Evolutionary conservation across 2,329 filamentous ascomycete species (phyloP).

Genomic region (Colletotrichum cuscutae): DNA sequence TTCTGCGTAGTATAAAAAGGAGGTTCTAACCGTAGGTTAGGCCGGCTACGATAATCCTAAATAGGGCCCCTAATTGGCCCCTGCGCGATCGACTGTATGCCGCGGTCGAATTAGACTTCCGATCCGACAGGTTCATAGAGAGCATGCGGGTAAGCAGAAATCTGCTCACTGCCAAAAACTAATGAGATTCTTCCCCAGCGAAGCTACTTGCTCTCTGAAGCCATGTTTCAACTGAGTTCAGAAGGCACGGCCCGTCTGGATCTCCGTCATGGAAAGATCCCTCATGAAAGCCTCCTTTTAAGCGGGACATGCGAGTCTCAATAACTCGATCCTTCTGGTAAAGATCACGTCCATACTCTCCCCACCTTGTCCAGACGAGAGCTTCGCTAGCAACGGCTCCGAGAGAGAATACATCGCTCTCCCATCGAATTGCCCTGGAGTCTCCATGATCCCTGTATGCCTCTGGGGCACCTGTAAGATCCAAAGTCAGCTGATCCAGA

Average conservation of each 20-base stretch:
- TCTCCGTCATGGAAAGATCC: constrained; percentile 12
- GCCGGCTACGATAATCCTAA: too few relatives aligned
- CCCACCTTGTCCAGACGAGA: not conserved
- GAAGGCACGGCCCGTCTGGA: not conserved
- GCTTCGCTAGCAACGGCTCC: not conserved
- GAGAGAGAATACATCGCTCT: not conserved
- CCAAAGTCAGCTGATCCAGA: not conserved
- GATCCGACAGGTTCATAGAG: not conserved
- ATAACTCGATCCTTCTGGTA: not conserved
- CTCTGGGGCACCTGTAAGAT: not conserved
- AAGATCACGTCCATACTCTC: not conserved
- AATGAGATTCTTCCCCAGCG: not conserved
- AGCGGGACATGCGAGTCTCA: not conserved
- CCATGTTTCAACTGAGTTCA: not conserved
- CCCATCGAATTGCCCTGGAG: not conserved
- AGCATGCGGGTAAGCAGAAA: not conserved
- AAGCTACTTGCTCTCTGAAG: not conserved
- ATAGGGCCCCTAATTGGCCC: too few relatives aligned
- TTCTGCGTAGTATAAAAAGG: too few relatives aligned
- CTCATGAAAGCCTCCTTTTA: not conserved
- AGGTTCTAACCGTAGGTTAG: too few relatives aligned
- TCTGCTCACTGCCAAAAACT: not conserved
- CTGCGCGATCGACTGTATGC: too few relatives aligned
- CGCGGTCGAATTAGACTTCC: too few relatives aligned
- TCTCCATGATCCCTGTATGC: not conserved